phyloP scores from a whole-genome alignment of 495 filamentous ascomycete genomes.

The Amphirosellinia nigrospora region DNA sequence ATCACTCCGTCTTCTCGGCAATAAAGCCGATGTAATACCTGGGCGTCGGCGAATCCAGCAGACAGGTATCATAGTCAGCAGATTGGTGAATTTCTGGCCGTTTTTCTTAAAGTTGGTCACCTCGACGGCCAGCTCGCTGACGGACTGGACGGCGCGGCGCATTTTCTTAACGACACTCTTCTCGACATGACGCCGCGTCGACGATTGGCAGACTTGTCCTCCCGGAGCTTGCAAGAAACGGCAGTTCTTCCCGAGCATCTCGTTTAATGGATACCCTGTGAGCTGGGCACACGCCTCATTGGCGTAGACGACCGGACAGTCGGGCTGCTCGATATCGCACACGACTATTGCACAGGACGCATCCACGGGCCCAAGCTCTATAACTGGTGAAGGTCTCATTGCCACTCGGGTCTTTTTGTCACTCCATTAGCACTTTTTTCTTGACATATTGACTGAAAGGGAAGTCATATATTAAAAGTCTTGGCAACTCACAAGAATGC shows the following conservation, averaged over 20 bases:
- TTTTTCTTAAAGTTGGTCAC: constrained; percentile 58
- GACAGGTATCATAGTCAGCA: constrained; percentile 57
- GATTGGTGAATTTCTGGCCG: constrained; percentile 52
- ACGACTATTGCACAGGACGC: constrained; percentile 53
- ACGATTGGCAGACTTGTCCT: constrained; percentile 37
- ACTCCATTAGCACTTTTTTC: background rate
- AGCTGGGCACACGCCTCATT: constrained; percentile 50
- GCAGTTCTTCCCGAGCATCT: constrained; percentile 57
- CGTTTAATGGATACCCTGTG: constrained; percentile 50
- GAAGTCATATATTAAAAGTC: background rate
- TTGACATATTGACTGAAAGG: background rate
- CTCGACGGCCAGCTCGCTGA: constrained; percentile 49
- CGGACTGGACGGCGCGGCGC: constrained; percentile 45
- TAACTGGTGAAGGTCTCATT: constrained; percentile 49
- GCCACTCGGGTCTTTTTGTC: constrained; percentile 44
- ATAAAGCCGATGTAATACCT: constrained; percentile 52
- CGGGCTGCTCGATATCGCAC: constrained; percentile 51
- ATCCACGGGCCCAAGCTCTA: constrained; percentile 55
- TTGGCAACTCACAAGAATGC: constrained; percentile 48
- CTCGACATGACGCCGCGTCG: constrained; percentile 43
- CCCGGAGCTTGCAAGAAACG: constrained; percentile 59
- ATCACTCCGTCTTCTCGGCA: constrained; percentile 13
- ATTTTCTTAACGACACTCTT: constrained; percentile 46
- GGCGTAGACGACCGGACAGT: constrained; percentile 57
- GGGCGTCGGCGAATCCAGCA: constrained; percentile 30